Evolutionary conservation across 768 basidiomycete species (phyloP), one percentile per base, ranked within the genome.

Genomic region (Termitomyces heimii): DNA sequence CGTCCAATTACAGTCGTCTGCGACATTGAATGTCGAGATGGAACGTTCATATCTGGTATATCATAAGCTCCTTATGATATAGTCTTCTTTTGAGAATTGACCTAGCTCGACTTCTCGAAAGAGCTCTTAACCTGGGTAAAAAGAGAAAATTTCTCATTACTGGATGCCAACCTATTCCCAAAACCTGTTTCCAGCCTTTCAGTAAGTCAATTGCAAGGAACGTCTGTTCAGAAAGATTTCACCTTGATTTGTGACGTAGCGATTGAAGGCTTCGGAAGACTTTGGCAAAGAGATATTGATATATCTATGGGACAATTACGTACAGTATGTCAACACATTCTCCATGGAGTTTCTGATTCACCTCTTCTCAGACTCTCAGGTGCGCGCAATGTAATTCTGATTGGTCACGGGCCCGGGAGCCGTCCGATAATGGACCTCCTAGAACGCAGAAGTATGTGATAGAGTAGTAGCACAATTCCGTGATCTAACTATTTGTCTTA

Each of bases 221-320:
- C 22, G 4, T 34, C 12, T 24, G 5, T 22, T 10, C 2, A 7
- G 32, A 34, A 8, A 8, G 24, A 35, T 20, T 40, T n/a, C 4
- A 35, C 45, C 29, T 42, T 29, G n/a, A 43, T 8, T 45, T 34
- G 31, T 14, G 28, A 20, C 37, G 60, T 29, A 80, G 79, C 72
- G 76, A 35, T 57, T 68, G 8, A 83, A 76, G 61, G 60, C 71
- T 16, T 62, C 69, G 53, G 78, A 77, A 47, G 76, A 79, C 44
- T 75, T 77, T 42, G 78, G 77, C 8, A 77, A 70, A 48, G 83
- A 89, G 29, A 72, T 95, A 24, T 68, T 96, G 57, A 77, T 79
- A 4, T 96, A 98, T 68, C 70, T 98, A 12, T 99, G 97, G 97
- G 96, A 98, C 70, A 96, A 98, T 65, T 95, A 94, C 66, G 77